These are phyloP conservation scores for Kalmanozyma brasiliensis DNA, from an alignment of 1,284 basidiomycete genomes.

Conservation along the genomic window DNA sequence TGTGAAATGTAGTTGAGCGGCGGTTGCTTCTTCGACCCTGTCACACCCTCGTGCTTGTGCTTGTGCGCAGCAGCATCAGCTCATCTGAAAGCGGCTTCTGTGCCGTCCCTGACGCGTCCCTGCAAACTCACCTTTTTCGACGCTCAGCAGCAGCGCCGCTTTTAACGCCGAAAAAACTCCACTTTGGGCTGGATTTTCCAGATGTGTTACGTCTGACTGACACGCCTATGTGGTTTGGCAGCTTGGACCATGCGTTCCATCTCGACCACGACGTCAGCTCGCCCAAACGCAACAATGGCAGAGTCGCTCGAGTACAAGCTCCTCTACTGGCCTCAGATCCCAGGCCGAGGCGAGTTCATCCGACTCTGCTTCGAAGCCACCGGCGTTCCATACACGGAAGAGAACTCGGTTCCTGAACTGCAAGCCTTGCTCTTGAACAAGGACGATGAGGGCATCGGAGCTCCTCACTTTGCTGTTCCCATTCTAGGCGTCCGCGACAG, in stretches of 20 bases:
- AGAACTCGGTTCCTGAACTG: slow-evolving; percentile 35
- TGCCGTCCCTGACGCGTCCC: slow-evolving; percentile 10
- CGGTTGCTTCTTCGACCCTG: too few relatives aligned
- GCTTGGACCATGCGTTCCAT: neutral
- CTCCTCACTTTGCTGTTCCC: slow-evolving; percentile 67
- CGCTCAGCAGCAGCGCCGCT: neutral
- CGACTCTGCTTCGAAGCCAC: slow-evolving; percentile 71
- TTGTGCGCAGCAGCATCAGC: neutral
- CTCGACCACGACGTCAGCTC: neutral
- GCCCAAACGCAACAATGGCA: slow-evolving; percentile 12
- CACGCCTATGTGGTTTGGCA: too few relatives aligned
- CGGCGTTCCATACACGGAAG: slow-evolving; percentile 69
- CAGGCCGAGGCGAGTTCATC: slow-evolving; percentile 71
- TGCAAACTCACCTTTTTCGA: neutral
- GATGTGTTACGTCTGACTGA: neutral
- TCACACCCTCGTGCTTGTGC: too few relatives aligned
- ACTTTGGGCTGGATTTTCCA: slow-evolving; percentile 1
- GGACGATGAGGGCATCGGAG: slow-evolving; percentile 10
- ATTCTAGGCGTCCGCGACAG: slow-evolving; percentile 50
- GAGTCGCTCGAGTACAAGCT: slow-evolving; percentile 37
- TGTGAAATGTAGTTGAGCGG: too few relatives aligned
- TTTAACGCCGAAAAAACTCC: slow-evolving; percentile 17
- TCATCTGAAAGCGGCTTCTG: neutral
- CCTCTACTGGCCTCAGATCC: slow-evolving; percentile 67
- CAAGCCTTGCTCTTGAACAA: slow-evolving; percentile 26